phyloP scores from a whole-genome alignment of 352 stramenopile species.

The Peronospora belbahrii region DNA sequence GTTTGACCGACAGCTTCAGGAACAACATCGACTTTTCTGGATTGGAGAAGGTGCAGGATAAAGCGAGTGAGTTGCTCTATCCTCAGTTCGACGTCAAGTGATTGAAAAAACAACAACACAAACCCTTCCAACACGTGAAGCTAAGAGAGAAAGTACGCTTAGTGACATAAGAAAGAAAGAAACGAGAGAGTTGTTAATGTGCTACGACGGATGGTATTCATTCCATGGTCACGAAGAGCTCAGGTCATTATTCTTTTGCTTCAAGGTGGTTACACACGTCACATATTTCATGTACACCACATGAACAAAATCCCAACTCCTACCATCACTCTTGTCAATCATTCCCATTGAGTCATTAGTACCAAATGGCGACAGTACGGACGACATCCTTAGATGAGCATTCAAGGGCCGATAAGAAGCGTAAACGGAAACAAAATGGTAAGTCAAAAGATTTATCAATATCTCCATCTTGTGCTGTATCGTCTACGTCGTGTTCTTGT shows the following conservation, averaged over 20 bases:
- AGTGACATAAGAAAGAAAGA: too few species aligned
- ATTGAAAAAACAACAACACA: neutral
- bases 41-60: constrained; percentile 57
- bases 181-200: too few species aligned
- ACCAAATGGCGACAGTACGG: constrained; percentile 28
- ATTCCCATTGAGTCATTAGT: too few species aligned
- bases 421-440: constrained; percentile 22
- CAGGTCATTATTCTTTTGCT: too few species aligned
- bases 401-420: constrained; percentile 21
- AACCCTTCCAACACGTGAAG: too few species aligned
- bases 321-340: constrained; percentile 3
- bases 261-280: constrained; percentile 6
- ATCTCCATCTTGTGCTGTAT: neutral
- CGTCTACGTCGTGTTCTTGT: neutral
- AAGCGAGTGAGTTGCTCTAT: neutral
- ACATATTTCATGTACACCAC: constrained; percentile 16
- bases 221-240: too few species aligned
- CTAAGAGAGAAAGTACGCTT: neutral
- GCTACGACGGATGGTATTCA: too few species aligned
- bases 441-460: constrained; percentile 1
- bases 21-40: constrained; percentile 70
- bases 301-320: neutral
- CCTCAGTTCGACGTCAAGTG: neutral
- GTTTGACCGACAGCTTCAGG: constrained; percentile 42
- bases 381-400: constrained; percentile 12